Evolutionary conservation across 192 early-diverging fungal species (phyloP).

Genomic region (Coemansia sp.): DNA sequence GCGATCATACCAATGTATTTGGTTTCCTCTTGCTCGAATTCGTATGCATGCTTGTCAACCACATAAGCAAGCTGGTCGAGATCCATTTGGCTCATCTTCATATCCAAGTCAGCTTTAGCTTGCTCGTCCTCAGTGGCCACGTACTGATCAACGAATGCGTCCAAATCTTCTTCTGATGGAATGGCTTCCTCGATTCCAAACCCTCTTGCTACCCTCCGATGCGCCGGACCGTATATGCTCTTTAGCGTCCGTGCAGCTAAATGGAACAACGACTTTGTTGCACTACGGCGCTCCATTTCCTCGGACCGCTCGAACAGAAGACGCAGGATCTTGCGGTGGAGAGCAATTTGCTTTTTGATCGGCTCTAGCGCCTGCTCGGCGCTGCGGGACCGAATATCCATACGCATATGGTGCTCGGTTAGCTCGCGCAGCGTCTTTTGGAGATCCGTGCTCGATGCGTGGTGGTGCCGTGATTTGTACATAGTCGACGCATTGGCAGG

Average conservation of each 20-base stretch:
- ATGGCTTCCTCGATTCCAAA: not conserved
- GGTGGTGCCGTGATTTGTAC: too few relatives aligned
- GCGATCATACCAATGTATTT: conserved; percentile 25
- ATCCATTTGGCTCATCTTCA: conserved; percentile 10
- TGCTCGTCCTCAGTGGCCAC: conserved; percentile 1
- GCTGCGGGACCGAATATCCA: conserved; percentile 11
- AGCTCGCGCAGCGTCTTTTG: conserved; percentile 14
- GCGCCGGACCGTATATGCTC: not conserved
- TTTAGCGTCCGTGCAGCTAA: conserved; percentile 16
- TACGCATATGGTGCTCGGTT: conserved; percentile 19
- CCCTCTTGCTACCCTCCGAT: not conserved
- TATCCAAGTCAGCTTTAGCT: not conserved
- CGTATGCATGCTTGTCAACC: conserved; percentile 20
- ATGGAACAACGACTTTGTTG: conserved; percentile 31
- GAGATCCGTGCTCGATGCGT: not conserved
- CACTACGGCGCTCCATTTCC: conserved; percentile 21
- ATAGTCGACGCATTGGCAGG: not conserved
- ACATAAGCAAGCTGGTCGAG: conserved; percentile 23
- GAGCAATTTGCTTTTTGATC: conserved; percentile 20
- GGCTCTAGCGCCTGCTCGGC: conserved; percentile 12
- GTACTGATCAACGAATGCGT: not conserved
- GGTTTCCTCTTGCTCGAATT: conserved; percentile 24
- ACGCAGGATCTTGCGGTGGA: conserved; percentile 23
- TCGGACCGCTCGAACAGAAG: conserved; percentile 21
- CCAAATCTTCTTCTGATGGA: not conserved